Conservation (phyloP, 2,329 filamentous ascomycete genomes). For the Ophiocordyceps unilateralis region DNA sequence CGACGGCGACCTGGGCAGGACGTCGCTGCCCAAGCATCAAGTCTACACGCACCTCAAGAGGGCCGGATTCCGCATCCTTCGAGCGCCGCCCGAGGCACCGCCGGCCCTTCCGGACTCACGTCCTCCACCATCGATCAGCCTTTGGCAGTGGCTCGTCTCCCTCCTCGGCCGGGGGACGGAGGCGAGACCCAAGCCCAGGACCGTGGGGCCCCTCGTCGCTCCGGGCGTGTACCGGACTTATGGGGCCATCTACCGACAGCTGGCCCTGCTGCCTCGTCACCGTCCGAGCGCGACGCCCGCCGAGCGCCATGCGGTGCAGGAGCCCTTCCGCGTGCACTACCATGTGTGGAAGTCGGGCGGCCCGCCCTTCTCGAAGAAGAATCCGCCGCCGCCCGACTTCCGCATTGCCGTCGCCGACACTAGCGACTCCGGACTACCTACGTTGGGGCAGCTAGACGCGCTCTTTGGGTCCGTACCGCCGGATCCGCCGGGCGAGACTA, state of each 20-base stretch:
- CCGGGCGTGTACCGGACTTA: conserved; percentile 52
- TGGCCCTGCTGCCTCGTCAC: conserved; percentile 58
- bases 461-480: conserved; percentile 61
- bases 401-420: conserved; percentile 70
- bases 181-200: conserved; percentile 6
- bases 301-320: conserved; percentile 10
- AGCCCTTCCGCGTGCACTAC: conserved; percentile 58
- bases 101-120: conserved; percentile 4
- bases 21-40: conserved; percentile 62
- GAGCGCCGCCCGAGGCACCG: conserved; percentile 32
- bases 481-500: conserved; percentile 32
- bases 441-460: conserved; percentile 49
- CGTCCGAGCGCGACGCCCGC: conserved; percentile 27
- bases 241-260: conserved; percentile 54
- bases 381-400: conserved; percentile 65
- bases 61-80: conserved; percentile 62
- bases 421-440: conserved; percentile 52
- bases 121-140: conserved; percentile 1
- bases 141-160: conserved; percentile 38
- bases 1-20: conserved; percentile 42
- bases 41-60: conserved; percentile 78
- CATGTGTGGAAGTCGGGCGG: conserved; percentile 58
- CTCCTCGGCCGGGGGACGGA: conserved; percentile 18
- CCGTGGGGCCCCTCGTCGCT: conserved; percentile 39
- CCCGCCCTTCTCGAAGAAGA: conserved; percentile 58